Evolutionary conservation across 2,329 filamentous ascomycete genomes (phyloP).

Genomic region (Colletotrichum neosansevieriae): DNA sequence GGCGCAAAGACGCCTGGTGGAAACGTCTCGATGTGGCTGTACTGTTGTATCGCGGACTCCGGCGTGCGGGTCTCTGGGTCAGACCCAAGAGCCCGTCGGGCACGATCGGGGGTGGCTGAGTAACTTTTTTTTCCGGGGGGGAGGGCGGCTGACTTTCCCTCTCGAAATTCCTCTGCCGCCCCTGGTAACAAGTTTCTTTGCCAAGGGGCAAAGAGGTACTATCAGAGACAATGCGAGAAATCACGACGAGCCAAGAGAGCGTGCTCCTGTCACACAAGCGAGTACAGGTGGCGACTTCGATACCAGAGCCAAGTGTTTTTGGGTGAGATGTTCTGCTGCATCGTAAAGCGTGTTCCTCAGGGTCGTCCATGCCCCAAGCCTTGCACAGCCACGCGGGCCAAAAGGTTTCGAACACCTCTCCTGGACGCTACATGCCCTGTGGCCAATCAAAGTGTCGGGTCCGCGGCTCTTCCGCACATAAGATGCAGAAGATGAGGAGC

Average conservation of each 20-base stretch:
- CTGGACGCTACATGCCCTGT: slow-evolving; percentile 1
- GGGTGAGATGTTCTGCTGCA: not conserved
- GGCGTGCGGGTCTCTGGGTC: slow-evolving; percentile 1
- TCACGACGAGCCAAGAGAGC: not conserved
- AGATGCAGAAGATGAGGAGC: not conserved
- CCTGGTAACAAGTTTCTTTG: not conserved
- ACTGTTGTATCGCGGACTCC: slow-evolving; percentile 6
- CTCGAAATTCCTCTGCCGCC: not conserved
- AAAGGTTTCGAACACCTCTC: slow-evolving; percentile 13
- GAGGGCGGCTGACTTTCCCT: too few species aligned
- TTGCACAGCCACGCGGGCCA: slow-evolving; percentile 35
- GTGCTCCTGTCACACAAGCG: slow-evolving; percentile 29
- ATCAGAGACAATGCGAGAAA: slow-evolving; percentile 4
- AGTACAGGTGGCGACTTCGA: slow-evolving; percentile 19
- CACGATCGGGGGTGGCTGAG: not conserved
- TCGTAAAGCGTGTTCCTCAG: not conserved
- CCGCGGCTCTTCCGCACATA: not conserved
- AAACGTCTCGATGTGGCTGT: slow-evolving; percentile 8
- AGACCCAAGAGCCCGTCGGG: not conserved
- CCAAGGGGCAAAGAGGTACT: slow-evolving; percentile 1
- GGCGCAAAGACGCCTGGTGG: not conserved
- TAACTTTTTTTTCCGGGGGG: too few species aligned
- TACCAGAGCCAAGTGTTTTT: not conserved
- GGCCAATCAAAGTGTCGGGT: slow-evolving; percentile 20
- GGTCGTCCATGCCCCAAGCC: slow-evolving; percentile 16